Evolutionary conservation across 1,139 yeast genomes (phyloP).

Genomic region (Kluyveromyces marxianus): DNA sequence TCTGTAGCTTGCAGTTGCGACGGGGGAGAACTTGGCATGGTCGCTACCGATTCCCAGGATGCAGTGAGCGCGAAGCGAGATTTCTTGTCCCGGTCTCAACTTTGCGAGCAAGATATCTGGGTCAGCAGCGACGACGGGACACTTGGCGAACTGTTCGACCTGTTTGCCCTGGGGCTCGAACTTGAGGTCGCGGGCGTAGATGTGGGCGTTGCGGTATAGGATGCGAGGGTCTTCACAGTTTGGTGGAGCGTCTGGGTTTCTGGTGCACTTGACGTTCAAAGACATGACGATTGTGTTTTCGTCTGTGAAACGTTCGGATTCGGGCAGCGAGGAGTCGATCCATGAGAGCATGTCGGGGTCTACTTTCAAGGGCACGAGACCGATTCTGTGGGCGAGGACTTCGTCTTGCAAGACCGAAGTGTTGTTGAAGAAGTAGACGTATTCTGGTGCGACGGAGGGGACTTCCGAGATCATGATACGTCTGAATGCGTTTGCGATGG

Average conservation of each 20-base stretch:
- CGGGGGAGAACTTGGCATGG: constrained; percentile 97
- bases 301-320: constrained; percentile 67
- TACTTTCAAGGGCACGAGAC: constrained; percentile 80
- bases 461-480: constrained; percentile 96
- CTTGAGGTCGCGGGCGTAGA: constrained; percentile 81
- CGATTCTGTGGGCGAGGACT: constrained; percentile 90
- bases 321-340: constrained; percentile 63
- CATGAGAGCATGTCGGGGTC: constrained; percentile 84
- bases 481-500: constrained; percentile 93
- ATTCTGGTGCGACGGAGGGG: constrained; percentile 92
- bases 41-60: constrained; percentile 87
- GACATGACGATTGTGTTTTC: constrained; percentile 83
- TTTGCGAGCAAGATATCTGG: constrained; percentile 88
- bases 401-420: constrained; percentile 97
- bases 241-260: constrained; percentile 76
- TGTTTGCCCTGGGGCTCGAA: constrained; percentile 93
- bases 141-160: constrained; percentile 54
- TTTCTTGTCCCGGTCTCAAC: constrained; percentile 95
- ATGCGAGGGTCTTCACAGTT: constrained; percentile 77
- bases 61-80: constrained; percentile 83
- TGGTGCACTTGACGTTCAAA: constrained; percentile 74
- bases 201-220: constrained; percentile 73
- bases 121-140: constrained; percentile 71
- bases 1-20: constrained; percentile 94
- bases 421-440: constrained; percentile 83